Evolutionary conservation across 2,329 filamentous ascomycete species (phyloP).

Genomic region (Claviceps purpurea): DNA sequence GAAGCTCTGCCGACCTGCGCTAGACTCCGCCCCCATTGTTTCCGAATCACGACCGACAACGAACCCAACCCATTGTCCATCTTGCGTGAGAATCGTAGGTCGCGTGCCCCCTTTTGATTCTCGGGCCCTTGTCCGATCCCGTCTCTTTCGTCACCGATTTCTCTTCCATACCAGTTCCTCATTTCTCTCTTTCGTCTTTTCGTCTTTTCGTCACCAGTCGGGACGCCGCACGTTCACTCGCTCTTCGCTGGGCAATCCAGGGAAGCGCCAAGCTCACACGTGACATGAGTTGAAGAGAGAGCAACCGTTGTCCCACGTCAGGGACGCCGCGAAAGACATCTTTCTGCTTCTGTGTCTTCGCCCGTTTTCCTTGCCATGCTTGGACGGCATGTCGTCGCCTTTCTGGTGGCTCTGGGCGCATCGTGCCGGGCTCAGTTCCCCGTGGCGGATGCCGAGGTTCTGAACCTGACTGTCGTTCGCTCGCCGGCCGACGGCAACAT

Average conservation of each 20-base stretch:
- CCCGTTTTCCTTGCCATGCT: slow-evolving; percentile 5
- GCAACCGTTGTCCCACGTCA: neutral
- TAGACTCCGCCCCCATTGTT: no score
- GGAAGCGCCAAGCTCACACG: neutral
- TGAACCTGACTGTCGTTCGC: slow-evolving; percentile 39
- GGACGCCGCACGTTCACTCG: neutral
- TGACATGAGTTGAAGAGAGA: slow-evolving; percentile 3
- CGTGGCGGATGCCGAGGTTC: slow-evolving; percentile 14
- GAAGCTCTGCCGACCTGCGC: no score
- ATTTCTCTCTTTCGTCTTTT: neutral
- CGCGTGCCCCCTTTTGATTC: no score
- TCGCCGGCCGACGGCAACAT: slow-evolving; percentile 52
- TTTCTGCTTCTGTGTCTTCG: neutral
- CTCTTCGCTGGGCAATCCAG: neutral
- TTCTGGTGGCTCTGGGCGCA: slow-evolving; percentile 8
- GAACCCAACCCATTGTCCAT: neutral
- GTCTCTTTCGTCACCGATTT: neutral
- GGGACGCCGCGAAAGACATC: neutral
- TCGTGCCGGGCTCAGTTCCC: slow-evolving; percentile 20
- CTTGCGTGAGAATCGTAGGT: neutral
- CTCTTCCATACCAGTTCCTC: neutral
- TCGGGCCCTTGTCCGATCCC: neutral
- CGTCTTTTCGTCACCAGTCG: neutral
- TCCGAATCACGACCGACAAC: no score
- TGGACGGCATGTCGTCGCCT: slow-evolving; percentile 7